phyloP scores from a whole-genome alignment of 1,139 yeast species.

The Pichia sp. region DNA sequence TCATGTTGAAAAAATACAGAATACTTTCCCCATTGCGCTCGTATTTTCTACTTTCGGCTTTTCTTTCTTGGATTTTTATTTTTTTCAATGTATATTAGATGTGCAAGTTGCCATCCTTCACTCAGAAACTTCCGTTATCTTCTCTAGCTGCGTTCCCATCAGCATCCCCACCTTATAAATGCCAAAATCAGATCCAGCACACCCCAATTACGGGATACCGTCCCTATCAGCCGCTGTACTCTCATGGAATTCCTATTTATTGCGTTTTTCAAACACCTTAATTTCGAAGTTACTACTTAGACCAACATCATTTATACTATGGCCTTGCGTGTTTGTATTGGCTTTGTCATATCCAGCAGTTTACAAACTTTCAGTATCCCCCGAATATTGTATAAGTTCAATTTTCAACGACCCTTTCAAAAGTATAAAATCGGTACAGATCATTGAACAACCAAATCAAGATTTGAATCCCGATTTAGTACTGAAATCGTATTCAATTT shows the following conservation, averaged over 20 bases:
- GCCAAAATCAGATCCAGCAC: neutral
- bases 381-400: slow-evolving; percentile 14
- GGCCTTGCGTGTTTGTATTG: slow-evolving; percentile 46
- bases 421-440: slow-evolving; percentile 10
- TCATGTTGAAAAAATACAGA: neutral
- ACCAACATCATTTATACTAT: slow-evolving; percentile 41
- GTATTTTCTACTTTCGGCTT: neutral
- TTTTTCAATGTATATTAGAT: neutral
- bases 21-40: neutral
- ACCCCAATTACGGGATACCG: neutral
- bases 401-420: slow-evolving; percentile 10
- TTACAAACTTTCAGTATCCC: slow-evolving; percentile 28
- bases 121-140: neutral
- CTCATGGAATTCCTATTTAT: neutral
- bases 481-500: slow-evolving; percentile 15
- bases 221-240: neutral
- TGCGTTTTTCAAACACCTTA: slow-evolving; percentile 12
- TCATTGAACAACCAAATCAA: neutral
- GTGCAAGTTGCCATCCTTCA: neutral
- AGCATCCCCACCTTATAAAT: neutral
- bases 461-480: slow-evolving; percentile 17
- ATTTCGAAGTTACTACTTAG: slow-evolving; percentile 30
- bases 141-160: neutral
- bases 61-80: neutral
- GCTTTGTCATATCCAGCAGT: slow-evolving; percentile 48